These are phyloP conservation scores for Coemansia sp. DNA, from an alignment of 371 early-diverging fungal species.

Conservation along the genomic window DNA sequence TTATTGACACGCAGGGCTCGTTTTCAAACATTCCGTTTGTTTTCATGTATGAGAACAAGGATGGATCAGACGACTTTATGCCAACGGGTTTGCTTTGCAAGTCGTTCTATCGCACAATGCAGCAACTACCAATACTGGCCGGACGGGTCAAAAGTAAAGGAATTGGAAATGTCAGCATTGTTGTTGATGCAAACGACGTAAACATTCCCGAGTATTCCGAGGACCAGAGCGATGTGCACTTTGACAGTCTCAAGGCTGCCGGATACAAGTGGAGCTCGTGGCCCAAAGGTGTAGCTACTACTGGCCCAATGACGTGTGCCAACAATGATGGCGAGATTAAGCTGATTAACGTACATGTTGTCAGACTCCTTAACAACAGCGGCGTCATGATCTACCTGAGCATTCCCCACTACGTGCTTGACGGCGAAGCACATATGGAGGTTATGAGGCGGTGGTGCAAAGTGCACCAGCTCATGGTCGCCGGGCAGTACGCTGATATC, in stretches of 20 bases:
- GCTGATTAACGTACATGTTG: slow-evolving; percentile 28
- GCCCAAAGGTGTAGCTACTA: slow-evolving; percentile 27
- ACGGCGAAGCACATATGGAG: slow-evolving; percentile 37
- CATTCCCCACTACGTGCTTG: slow-evolving; percentile 38
- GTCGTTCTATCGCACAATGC: slow-evolving; percentile 35
- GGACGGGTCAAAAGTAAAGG: slow-evolving; percentile 17
- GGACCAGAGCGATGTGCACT: slow-evolving; percentile 24
- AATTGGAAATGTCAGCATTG: slow-evolving; percentile 27
- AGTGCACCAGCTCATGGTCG: slow-evolving; percentile 14
- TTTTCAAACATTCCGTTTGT: slow-evolving; percentile 50
- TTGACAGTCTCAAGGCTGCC: slow-evolving; percentile 23
- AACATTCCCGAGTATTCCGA: slow-evolving; percentile 42
- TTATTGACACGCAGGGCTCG: slow-evolving; percentile 45
- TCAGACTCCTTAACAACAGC: slow-evolving; percentile 25
- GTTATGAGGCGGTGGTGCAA: slow-evolving; percentile 34
- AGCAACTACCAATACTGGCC: slow-evolving; percentile 26
- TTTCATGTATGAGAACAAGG: slow-evolving; percentile 37
- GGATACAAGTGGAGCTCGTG: slow-evolving; percentile 36
- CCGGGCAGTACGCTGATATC: background rate
- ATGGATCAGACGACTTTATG: slow-evolving; percentile 24
- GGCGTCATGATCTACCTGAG: slow-evolving; percentile 30
- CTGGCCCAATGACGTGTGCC: slow-evolving; percentile 17
- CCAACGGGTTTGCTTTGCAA: slow-evolving; percentile 9
- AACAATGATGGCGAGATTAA: slow-evolving; percentile 17
- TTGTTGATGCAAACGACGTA: slow-evolving; percentile 18